Conservation (phyloP, 768 basidiomycete species). For the Boletus edulis region DNA sequence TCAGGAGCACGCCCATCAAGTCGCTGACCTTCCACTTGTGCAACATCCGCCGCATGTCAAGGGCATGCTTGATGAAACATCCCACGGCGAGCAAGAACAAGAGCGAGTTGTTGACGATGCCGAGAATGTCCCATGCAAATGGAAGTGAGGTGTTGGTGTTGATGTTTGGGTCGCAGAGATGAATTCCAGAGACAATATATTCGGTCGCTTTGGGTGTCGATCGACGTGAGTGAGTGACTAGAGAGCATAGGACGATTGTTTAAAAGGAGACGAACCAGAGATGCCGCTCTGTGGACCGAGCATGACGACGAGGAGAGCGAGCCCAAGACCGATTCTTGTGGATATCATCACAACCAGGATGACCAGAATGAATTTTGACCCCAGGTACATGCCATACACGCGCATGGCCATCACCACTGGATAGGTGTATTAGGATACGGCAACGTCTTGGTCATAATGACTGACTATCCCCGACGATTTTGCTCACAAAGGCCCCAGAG, state of each 20-base stretch:
- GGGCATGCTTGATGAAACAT: constrained; percentile 11
- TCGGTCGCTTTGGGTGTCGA: constrained; percentile 9
- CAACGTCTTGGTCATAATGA: not conserved
- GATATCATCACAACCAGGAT: constrained; percentile 7
- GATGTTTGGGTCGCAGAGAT: constrained; percentile 12
- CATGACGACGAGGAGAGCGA: constrained; percentile 5
- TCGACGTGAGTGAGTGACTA: not conserved
- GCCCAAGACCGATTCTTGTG: constrained; percentile 4
- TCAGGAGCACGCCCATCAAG: constrained; percentile 14
- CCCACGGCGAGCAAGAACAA: constrained; percentile 16
- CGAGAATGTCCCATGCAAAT: constrained; percentile 16
- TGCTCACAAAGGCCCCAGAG: constrained; percentile 9
- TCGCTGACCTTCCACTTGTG: constrained; percentile 9
- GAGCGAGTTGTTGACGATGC: constrained; percentile 7
- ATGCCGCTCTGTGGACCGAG: constrained; percentile 20
- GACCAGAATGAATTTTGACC: constrained; percentile 6
- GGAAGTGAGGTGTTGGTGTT: constrained; percentile 1
- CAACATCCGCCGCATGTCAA: constrained; percentile 4
- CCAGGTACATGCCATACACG: constrained; percentile 22
- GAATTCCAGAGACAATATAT: constrained; percentile 13
- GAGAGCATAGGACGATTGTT: too few relatives aligned
- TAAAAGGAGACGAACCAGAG: not conserved
- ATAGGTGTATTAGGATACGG: not conserved
- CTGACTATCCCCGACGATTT: constrained; percentile 11
- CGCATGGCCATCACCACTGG: constrained; percentile 19